Base-by-base conservation (phyloP, 345 rosid genomes). In the Linum tenue region DNA sequence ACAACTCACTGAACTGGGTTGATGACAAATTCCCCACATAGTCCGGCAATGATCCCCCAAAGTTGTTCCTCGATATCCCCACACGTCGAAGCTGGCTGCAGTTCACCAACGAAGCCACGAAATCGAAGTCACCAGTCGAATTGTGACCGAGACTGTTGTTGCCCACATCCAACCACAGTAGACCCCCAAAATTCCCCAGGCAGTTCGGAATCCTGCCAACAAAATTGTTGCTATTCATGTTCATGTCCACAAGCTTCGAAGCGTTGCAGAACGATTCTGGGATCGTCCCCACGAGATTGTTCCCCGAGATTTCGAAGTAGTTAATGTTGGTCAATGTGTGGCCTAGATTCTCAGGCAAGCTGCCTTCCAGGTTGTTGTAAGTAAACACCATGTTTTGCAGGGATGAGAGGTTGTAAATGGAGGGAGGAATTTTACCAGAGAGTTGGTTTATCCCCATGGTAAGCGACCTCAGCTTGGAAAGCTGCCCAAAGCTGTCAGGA, bases 241-340 rank as follows among this genome's bases (percentile, higher is more conserved):
- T 64, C 37, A 68, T 38, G 31, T n/a, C n/a, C 11, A 37, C 44
- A 0, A 55, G 63, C 7, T 60, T 50, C 10, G 71, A 68, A 38
- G 65, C 65, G 53, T 68, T 68, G 50, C 65, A 50, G 38, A 68
- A 60, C 5, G 71, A 68, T 17, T 43, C 22, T 14, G 71, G 71
- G 39, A 68, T 60, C 17, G 59, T 4, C 43, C 71, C 71, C 5
- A 58, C 12, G 1, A 68, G 17, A 11, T 22, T 38, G 55, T 68
- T 68, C 31, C 58, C 64, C 2, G 59, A 64, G 38, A 61, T 8
- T 16, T 59, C 56, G 39, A 61, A 38, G 2, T 3, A 11, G 4
- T 15, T 16, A 11, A 68, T 36, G 53, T 68, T 60, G 8, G 65
- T 58, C 5, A 68, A 65, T 37, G 44, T 60, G 59, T 60, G n/a